Evolutionary conservation across 192 early-diverging fungal genomes (phyloP).

Genomic region (Cetraspora pellucida): DNA sequence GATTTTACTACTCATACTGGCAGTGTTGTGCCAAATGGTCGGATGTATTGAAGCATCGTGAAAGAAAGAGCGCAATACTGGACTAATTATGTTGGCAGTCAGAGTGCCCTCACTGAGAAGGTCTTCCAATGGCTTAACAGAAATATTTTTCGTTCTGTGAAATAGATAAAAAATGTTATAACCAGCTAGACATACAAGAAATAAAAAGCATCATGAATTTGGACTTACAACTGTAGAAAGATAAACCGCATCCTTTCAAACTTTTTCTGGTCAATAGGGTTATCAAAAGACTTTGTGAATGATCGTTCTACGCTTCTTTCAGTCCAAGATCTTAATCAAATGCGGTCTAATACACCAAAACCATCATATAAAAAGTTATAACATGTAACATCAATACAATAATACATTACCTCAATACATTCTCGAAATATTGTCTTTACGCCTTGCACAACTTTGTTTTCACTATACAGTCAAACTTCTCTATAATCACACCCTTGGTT

Average conservation of each 20-base stretch:
- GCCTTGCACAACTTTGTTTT: too few relatives aligned
- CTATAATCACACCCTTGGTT: too few relatives aligned
- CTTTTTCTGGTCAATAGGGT: background rate
- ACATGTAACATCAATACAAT: too few relatives aligned
- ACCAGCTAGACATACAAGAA: background rate
- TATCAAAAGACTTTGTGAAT: constrained; percentile 26
- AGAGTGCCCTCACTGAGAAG: constrained; percentile 25
- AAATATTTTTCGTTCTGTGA: constrained; percentile 17
- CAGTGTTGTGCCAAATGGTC: constrained; percentile 29
- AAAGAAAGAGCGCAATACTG: constrained; percentile 17
- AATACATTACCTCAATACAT: too few relatives aligned
- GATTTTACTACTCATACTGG: constrained; percentile 26
- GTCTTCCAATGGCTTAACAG: constrained; percentile 19
- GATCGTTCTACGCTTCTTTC: background rate
- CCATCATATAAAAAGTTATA: too few relatives aligned
- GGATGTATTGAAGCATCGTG: constrained; percentile 21
- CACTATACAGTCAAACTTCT: too few relatives aligned
- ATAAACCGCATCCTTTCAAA: constrained; percentile 10
- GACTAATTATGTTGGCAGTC: constrained; percentile 21
- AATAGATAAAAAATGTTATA: background rate
- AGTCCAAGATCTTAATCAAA: constrained; percentile 6
- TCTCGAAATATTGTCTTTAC: too few relatives aligned
- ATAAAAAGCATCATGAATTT: too few relatives aligned
- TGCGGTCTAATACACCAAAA: constrained; percentile 11
- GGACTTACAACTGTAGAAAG: constrained; percentile 23